Evolutionary conservation across 331 rosid species (phyloP), one percentile per base, ranked within the genome.

Genomic region (Quercus phellos): DNA sequence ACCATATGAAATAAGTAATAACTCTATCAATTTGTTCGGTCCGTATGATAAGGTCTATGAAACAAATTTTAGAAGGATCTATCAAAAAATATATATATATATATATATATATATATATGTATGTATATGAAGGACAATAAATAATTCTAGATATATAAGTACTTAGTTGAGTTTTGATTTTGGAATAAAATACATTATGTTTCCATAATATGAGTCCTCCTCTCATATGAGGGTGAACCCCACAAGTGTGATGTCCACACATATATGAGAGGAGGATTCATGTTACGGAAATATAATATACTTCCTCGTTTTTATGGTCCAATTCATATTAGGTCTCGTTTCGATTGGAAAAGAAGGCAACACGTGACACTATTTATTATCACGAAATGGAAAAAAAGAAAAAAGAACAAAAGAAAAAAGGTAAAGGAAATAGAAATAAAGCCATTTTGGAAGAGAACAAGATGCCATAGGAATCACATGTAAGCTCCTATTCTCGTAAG

Each of bases 391-490:
- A 55, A 78, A 10, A 35, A 35, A 35, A 1, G 0, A 1, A 35
- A 1, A 55, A 78, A 1, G 0, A 1, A 35, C 0, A 55, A 78
- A 0, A 35, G 0, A 35, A 6, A 3, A 4, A 4, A 32, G 5
- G n/a, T n/a, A 38, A 38, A 1, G 11, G 2, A 38, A 86, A 84
- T 79, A 78, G 66, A 70, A 74, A 78, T 4, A 42, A 77, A 78
- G 78, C 78, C 55, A 68, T 55, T 8, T 1, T 30, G 9, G 6
- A 76, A 73, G 24, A 61, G 91, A 87, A 85, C 86, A 85, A 80
- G 91, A 85, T 85, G 87, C 88, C 82, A 67, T 24, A 6, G 82
- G 80, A 81, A 79, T 79, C 89, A 79, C 89, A 61, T 88, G 80
- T 75, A 77, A 77, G 80, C 89, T 76, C 51, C 50, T 32, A 55